These are phyloP conservation scores for Eucalyptus victrix DNA, from an alignment of 345 rosid genomes.

Conservation along the genomic window DNA sequence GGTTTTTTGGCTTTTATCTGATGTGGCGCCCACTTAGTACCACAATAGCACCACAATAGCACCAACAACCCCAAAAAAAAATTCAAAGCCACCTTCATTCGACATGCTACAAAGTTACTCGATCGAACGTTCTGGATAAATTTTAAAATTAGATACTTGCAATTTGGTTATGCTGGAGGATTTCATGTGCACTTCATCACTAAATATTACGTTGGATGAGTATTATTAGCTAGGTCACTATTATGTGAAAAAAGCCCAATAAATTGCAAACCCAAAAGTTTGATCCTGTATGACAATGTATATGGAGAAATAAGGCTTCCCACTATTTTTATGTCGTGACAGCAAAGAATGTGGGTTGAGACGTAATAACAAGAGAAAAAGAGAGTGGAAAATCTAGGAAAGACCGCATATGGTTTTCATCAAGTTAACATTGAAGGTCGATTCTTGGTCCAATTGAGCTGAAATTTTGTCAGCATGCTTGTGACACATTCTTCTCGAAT, in stretches of 20 bases:
- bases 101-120: background rate
- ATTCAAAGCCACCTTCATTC: background rate
- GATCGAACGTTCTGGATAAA: fast-evolving
- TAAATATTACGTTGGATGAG: background rate
- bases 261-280: background rate
- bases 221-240: too few relatives aligned
- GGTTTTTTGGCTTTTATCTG: background rate
- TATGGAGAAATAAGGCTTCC: background rate
- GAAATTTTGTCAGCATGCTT: too few relatives aligned
- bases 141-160: background rate
- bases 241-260: too few relatives aligned
- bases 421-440: background rate
- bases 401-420: background rate
- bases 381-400: background rate
- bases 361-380: background rate
- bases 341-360: background rate
- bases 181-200: background rate
- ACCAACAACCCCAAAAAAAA: background rate
- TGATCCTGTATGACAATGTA: fast-evolving
- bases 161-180: background rate
- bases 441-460: fast-evolving
- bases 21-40: background rate
- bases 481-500: background rate
- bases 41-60: background rate
- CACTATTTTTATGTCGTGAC: too few relatives aligned